Conservation (phyloP, 139 green algal genomes). For the Gonium pectorale region DNA sequence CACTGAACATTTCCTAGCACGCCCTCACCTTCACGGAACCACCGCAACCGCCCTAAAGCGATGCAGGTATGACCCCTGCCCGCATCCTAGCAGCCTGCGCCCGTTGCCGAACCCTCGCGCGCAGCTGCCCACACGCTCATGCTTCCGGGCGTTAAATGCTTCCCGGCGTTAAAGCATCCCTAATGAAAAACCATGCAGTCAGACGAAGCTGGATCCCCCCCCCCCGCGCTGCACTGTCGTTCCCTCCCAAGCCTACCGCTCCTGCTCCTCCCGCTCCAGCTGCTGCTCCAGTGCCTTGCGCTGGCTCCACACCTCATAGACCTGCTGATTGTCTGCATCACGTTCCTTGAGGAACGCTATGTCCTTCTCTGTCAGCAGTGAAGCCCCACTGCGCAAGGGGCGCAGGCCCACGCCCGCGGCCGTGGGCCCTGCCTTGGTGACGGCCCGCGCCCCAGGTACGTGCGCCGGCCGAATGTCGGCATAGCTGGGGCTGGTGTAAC, state of each 20-base stretch:
- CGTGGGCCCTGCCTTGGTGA: slow-evolving; percentile 3
- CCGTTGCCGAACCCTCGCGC: too few species aligned
- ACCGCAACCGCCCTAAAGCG: too few species aligned
- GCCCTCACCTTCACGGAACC: too few species aligned
- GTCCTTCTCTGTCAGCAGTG: slow-evolving; percentile 23
- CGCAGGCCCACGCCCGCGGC: slow-evolving; percentile 10
- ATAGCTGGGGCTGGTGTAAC: slow-evolving; percentile 25
- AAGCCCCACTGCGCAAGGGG: background rate
- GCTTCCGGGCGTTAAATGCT: too few species aligned
- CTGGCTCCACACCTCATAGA: slow-evolving; percentile 42
- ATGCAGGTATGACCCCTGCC: too few species aligned
- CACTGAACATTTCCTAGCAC: too few species aligned
- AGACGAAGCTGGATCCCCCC: too few species aligned
- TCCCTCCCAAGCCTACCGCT: slow-evolving; percentile 8
- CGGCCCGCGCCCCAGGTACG: background rate
- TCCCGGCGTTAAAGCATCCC: too few species aligned
- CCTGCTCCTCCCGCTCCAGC: slow-evolving; percentile 16
- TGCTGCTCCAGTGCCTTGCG: slow-evolving; percentile 33
- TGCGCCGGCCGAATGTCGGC: background rate
- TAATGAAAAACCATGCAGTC: too few species aligned
- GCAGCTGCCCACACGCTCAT: too few species aligned
- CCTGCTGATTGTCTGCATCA: slow-evolving; percentile 16
- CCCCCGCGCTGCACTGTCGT: too few species aligned
- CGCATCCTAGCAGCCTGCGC: too few species aligned
- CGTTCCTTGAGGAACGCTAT: slow-evolving; percentile 18